These are phyloP conservation scores for Artemisia annua DNA, from an alignment of 129 eudicot genomes.

Conservation along the genomic window DNA sequence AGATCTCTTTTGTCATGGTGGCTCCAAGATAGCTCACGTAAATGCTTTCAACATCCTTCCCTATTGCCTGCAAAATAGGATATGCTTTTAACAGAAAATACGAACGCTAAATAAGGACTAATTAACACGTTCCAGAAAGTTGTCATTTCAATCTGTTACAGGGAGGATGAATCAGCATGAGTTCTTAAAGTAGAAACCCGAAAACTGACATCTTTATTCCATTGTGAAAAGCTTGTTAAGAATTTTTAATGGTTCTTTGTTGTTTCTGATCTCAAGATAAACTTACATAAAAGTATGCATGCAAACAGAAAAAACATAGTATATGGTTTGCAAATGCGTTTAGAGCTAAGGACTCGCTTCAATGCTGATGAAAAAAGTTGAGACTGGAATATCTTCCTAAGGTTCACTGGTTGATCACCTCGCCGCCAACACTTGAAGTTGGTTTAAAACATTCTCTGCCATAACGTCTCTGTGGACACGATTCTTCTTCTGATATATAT, in stretches of 20 bases:
- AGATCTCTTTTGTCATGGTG: neutral
- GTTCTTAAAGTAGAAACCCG: too few relatives aligned
- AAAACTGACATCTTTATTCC: too few relatives aligned
- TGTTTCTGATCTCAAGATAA: too few relatives aligned
- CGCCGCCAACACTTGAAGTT: neutral
- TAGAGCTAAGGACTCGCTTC: neutral
- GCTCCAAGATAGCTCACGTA: neutral
- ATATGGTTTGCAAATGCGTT: neutral
- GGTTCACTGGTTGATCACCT: neutral
- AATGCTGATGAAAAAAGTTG: slow-evolving; percentile 1
- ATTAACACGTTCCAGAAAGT: too few relatives aligned
- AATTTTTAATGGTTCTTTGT: too few relatives aligned
- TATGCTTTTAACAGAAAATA: neutral
- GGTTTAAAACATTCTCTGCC: neutral
- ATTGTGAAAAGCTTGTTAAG: too few relatives aligned
- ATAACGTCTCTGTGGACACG: neutral
- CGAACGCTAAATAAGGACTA: too few relatives aligned
- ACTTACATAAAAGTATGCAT: neutral
- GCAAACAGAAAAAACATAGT: neutral
- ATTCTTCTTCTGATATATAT: neutral
- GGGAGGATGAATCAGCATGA: too few relatives aligned
- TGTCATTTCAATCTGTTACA: too few relatives aligned
- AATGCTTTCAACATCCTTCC: slow-evolving; percentile 1
- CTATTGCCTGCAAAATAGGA: neutral
- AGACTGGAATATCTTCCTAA: slow-evolving; percentile 7